Evolutionary conservation across 2,329 filamentous ascomycete species (phyloP).

Genomic region (Penicillium sp.): DNA sequence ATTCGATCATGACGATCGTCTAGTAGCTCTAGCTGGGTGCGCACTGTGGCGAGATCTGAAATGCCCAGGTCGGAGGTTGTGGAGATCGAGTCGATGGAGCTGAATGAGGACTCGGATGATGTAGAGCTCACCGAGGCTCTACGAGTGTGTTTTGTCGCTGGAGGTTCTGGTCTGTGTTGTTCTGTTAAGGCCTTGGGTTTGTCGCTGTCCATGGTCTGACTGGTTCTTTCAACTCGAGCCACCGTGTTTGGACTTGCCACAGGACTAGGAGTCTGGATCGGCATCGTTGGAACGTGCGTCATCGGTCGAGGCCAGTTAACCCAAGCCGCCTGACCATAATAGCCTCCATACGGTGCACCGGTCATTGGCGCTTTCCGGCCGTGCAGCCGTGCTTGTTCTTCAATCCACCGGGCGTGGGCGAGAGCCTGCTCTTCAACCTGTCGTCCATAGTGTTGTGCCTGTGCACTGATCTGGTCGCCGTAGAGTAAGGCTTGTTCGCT

Average conservation of each 20-base stretch:
- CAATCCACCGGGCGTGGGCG: constrained; percentile 37
- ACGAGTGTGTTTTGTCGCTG: constrained; percentile 19
- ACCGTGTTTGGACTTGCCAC: constrained; percentile 2
- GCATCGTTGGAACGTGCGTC: neutral
- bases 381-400: constrained; percentile 35
- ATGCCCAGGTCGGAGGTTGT: constrained; percentile 37
- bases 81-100: constrained; percentile 38
- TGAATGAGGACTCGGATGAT: constrained; percentile 35
- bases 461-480: constrained; percentile 33
- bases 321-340: constrained; percentile 6
- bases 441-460: constrained; percentile 37
- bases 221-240: neutral
- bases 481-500: constrained; percentile 35
- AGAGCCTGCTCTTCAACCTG: constrained; percentile 40
- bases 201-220: neutral
- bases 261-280: constrained; percentile 1
- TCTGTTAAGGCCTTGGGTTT: neutral
- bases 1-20: constrained; percentile 37
- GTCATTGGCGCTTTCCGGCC: constrained; percentile 24
- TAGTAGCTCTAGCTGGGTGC: constrained; percentile 35
- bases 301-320: constrained; percentile 1
- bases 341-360: neutral
- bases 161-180: constrained; percentile 1
- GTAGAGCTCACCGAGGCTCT: constrained; percentile 30
- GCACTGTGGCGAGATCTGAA: constrained; percentile 36